Evolutionary conservation across 2,329 filamentous ascomycete genomes (phyloP).

Genomic region (Alternaria solani): DNA sequence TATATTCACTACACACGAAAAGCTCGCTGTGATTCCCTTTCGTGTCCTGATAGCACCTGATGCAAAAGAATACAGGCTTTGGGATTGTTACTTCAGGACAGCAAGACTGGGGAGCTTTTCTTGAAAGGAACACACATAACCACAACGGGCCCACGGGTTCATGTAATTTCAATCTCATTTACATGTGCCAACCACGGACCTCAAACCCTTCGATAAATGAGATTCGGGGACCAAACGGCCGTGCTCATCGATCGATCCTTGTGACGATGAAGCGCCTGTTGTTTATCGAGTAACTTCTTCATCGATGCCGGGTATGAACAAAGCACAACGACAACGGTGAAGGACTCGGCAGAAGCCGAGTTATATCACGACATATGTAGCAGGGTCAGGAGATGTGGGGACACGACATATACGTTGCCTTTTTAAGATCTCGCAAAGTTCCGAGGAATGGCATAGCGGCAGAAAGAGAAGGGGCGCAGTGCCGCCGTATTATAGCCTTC

Average conservation of each 20-base stretch:
- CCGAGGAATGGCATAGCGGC: not conserved
- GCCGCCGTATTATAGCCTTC: conserved; percentile 4
- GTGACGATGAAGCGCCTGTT: not conserved
- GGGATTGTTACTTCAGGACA: too few species aligned
- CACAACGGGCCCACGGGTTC: not conserved
- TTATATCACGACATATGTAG: not conserved
- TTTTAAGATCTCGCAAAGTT: conserved; percentile 4
- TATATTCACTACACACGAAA: not conserved
- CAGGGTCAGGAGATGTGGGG: conserved; percentile 2
- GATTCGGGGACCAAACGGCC: not conserved
- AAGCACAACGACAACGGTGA: not conserved
- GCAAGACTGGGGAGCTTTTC: not conserved
- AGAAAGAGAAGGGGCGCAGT: conserved; percentile 2
- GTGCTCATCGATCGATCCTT: not conserved
- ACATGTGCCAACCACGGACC: conserved; percentile 1
- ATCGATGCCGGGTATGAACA: not conserved
- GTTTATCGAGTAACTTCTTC: not conserved
- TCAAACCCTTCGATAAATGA: not conserved
- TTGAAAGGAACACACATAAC: not conserved
- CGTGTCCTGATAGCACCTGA: not conserved
- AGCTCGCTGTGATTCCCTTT: not conserved
- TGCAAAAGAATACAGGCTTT: not conserved
- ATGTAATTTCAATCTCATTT: not conserved
- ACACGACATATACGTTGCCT: not conserved
- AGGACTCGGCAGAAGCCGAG: not conserved